phyloP scores from a whole-genome alignment of 345 rosid species.

The Citrus trifoliata region DNA sequence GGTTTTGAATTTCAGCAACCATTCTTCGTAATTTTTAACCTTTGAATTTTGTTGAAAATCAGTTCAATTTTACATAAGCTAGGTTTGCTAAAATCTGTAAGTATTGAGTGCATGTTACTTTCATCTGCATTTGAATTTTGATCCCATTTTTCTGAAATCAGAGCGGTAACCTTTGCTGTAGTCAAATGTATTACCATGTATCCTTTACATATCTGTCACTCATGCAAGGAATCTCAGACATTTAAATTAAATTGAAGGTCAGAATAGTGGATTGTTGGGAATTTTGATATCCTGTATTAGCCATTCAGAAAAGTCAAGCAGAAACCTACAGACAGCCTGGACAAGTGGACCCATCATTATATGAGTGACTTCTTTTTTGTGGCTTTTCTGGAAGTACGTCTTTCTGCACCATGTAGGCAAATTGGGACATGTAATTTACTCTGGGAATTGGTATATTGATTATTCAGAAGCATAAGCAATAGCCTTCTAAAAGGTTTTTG shows the following conservation, averaged over 20 bases:
- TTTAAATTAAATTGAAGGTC: background rate
- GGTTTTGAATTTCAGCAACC: background rate
- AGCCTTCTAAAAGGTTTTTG: background rate
- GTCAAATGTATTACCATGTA: background rate
- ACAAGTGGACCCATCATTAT: background rate
- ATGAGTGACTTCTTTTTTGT: background rate
- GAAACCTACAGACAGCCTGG: background rate
- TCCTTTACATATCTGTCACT: background rate
- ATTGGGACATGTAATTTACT: too few relatives aligned
- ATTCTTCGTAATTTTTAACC: background rate
- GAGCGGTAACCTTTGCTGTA: background rate
- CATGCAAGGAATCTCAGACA: background rate
- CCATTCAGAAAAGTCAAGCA: background rate
- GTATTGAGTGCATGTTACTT: background rate
- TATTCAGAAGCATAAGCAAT: background rate
- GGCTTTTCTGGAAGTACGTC: background rate
- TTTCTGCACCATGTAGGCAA: background rate
- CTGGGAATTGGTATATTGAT: too few relatives aligned
- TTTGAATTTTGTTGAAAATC: background rate
- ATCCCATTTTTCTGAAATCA: background rate
- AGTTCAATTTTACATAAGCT: background rate
- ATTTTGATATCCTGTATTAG: background rate
- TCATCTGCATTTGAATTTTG: background rate
- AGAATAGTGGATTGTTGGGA: background rate
- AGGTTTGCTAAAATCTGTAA: background rate